phyloP scores from a whole-genome alignment of 2,329 filamentous ascomycete species.

The Colletotrichum sidae region DNA sequence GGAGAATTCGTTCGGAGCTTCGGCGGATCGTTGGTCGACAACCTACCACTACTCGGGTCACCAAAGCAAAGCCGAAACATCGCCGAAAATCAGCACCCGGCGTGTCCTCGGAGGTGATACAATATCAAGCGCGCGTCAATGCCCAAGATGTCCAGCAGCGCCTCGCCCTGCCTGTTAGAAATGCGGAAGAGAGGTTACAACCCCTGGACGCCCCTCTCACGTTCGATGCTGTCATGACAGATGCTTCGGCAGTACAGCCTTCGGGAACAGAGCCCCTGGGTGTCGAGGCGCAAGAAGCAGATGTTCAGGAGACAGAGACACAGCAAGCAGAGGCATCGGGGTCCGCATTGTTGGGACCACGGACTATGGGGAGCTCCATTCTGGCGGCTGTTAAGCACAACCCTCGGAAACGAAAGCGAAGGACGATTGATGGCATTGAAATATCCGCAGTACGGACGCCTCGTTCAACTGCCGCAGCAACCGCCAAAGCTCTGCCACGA shows the following conservation, averaged over 20 bases:
- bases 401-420: constrained; percentile 59
- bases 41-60: constrained; percentile 1
- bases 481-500: constrained; percentile 40
- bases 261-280: no score
- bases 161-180: no score
- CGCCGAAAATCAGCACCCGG: constrained; percentile 56
- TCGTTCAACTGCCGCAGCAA: neutral
- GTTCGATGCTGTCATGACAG: no score
- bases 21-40: constrained; percentile 48
- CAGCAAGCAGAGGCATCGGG: no score
- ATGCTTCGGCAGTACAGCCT: no score
- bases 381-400: constrained; percentile 62
- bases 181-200: no score
- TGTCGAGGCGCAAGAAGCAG: no score
- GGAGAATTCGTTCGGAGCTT: constrained; percentile 55
- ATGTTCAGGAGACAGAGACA: no score
- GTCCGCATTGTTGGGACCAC: constrained; percentile 13
- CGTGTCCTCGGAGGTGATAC: constrained; percentile 39
- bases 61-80: constrained; percentile 44
- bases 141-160: neutral
- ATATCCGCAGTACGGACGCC: constrained; percentile 20
- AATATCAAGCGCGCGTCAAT: neutral
- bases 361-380: constrained; percentile 54
- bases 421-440: constrained; percentile 55
- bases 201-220: no score